Conservation (phyloP, 2,329 filamentous ascomycete genomes). For the Calonectria naviculata region DNA sequence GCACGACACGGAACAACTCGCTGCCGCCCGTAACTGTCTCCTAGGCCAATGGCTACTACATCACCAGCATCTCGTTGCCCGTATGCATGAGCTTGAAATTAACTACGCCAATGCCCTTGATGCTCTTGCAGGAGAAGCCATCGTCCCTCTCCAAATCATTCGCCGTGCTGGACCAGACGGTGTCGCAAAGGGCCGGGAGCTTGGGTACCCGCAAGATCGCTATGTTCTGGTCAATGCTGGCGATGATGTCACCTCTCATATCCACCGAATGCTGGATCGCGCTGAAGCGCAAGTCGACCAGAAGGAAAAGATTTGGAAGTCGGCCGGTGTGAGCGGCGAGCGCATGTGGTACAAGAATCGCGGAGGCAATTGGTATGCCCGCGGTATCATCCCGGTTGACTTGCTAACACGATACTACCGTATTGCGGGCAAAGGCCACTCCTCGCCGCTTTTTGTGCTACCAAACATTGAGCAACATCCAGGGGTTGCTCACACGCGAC, state of each 20-base stretch:
- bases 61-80: slow-evolving; percentile 63
- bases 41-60: slow-evolving; percentile 68
- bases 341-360: slow-evolving; percentile 44
- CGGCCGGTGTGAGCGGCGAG: slow-evolving; percentile 55
- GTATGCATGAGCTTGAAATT: slow-evolving; percentile 69
- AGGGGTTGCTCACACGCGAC: slow-evolving; percentile 53
- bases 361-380: slow-evolving; percentile 45
- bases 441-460: slow-evolving; percentile 63
- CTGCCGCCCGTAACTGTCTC: slow-evolving; percentile 60
- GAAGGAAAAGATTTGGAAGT: slow-evolving; percentile 46
- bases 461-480: slow-evolving; percentile 62
- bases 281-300: slow-evolving; percentile 54
- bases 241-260: slow-evolving; percentile 58
- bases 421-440: slow-evolving; percentile 53
- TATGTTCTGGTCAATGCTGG: slow-evolving; percentile 67
- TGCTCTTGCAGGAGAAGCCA: slow-evolving; percentile 60
- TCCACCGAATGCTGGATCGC: slow-evolving; percentile 60
- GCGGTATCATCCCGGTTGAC: slow-evolving; percentile 61
- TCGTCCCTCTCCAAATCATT: slow-evolving; percentile 63
- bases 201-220: slow-evolving; percentile 66
- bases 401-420: slow-evolving; percentile 65
- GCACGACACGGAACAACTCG: slow-evolving; percentile 48
- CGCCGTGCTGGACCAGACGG: slow-evolving; percentile 63
- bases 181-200: slow-evolving; percentile 60
- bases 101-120: slow-evolving; percentile 63